These are phyloP conservation scores for Cucurbitaria berberidis DNA, from an alignment of 2,329 filamentous ascomycete species.

Conservation along the genomic window DNA sequence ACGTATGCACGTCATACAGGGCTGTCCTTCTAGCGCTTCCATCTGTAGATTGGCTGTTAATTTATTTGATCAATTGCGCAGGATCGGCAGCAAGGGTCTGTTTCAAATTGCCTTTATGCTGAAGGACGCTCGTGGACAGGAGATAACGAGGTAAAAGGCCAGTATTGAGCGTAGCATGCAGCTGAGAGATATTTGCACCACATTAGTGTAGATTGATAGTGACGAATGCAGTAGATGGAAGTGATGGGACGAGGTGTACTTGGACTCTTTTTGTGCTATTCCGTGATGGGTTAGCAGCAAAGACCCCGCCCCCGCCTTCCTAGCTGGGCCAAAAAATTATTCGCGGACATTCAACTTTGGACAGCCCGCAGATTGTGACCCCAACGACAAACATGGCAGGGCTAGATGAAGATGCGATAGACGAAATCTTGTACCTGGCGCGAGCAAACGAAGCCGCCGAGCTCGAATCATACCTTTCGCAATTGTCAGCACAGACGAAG, in stretches of 20 bases:
- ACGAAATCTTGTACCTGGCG: slow-evolving; percentile 88
- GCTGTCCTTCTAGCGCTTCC: slow-evolving; percentile 16
- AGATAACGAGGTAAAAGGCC: slow-evolving; percentile 9
- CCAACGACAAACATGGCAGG: slow-evolving; percentile 25
- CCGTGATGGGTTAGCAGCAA: slow-evolving; percentile 3
- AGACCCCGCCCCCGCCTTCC: slow-evolving; percentile 27
- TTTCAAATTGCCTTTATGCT: slow-evolving; percentile 13
- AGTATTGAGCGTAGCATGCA: slow-evolving; percentile 5
- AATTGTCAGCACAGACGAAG: slow-evolving; percentile 67
- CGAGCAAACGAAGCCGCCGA: slow-evolving; percentile 78
- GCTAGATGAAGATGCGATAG: slow-evolving; percentile 74
- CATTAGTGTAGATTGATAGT: slow-evolving; percentile 8
- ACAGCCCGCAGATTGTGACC: not conserved
- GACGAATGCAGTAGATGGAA: no score
- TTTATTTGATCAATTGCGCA: slow-evolving; percentile 12
- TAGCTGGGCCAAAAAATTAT: slow-evolving; percentile 21
- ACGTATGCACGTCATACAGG: slow-evolving; percentile 16
- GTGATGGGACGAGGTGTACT: no score
- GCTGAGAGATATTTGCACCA: slow-evolving; percentile 5
- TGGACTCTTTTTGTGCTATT: slow-evolving; percentile 1
- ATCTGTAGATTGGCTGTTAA: slow-evolving; percentile 15
- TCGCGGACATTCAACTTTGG: slow-evolving; percentile 4
- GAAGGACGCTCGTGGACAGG: slow-evolving; percentile 2
- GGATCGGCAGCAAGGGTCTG: slow-evolving; percentile 24
- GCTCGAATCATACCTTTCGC: slow-evolving; percentile 64